These are phyloP conservation scores for Aspergillus olivimuriae DNA, from an alignment of 495 filamentous ascomycete genomes.

Conservation along the genomic window DNA sequence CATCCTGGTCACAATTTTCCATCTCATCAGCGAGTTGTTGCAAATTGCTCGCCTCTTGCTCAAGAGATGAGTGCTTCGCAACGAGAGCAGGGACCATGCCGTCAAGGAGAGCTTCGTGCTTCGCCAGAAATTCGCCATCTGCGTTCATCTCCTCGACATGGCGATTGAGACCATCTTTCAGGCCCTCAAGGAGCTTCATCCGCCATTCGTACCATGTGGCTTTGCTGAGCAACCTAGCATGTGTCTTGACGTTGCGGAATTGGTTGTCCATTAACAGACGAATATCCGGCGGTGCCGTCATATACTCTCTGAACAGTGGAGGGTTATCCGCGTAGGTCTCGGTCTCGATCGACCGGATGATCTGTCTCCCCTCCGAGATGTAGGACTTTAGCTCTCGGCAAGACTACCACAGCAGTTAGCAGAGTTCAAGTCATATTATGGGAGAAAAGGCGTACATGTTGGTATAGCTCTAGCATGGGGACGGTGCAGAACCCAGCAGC, in stretches of 20 bases:
- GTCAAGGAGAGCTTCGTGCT: conserved; percentile 61
- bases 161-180: conserved; percentile 70
- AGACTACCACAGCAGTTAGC: conserved; percentile 50
- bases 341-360: conserved; percentile 81
- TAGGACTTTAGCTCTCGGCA: conserved; percentile 93
- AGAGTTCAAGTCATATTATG: conserved; percentile 1
- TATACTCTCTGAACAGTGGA: conserved; percentile 83
- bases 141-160: conserved; percentile 68
- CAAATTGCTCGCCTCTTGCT: conserved; percentile 55
- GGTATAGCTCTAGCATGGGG: conserved; percentile 88
- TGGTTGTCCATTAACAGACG: conserved; percentile 87
- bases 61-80: conserved; percentile 52
- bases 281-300: conserved; percentile 77
- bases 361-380: conserved; percentile 80
- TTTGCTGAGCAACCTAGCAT: conserved; percentile 82
- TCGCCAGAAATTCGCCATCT: conserved; percentile 62
- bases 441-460: conserved; percentile 56
- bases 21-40: conserved; percentile 69
- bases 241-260: conserved; percentile 92
- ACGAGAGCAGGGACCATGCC: conserved; percentile 58
- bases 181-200: conserved; percentile 77
- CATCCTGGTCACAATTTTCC: conserved; percentile 69
- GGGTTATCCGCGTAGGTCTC: conserved; percentile 86
- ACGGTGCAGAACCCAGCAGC: conserved; percentile 85
- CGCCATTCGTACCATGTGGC: conserved; percentile 98